Percentiles rank a stretch among this genome's conserved stretches.
Evolutionary conservation across 2,329 filamentous ascomycete species (phyloP).

Genomic region (Xylariaceae sp.): DNA sequence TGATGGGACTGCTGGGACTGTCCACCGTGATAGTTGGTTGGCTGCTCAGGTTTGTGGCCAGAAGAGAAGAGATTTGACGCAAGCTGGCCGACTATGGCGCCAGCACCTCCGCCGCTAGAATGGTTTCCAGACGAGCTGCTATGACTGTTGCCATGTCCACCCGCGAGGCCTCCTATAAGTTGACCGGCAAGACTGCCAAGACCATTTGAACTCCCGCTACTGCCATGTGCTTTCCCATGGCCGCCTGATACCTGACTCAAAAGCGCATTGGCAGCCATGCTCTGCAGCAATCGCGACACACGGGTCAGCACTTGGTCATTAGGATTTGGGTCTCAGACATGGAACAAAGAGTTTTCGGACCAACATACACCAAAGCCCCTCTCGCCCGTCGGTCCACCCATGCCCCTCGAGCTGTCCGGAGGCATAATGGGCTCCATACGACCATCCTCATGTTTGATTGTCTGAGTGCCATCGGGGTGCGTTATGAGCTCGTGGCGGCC

Average conservation of each 20-base stretch:
- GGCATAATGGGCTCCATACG: slow-evolving; percentile 57
- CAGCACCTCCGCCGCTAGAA: slow-evolving; percentile 26
- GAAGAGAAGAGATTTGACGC: slow-evolving; percentile 53
- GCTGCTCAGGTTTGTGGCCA: slow-evolving; percentile 42
- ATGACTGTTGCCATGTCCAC: slow-evolving; percentile 22
- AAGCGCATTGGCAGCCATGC: slow-evolving; percentile 58
- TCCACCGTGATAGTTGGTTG: slow-evolving; percentile 29
- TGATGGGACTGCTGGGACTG: slow-evolving; percentile 31
- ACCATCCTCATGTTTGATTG: slow-evolving; percentile 57
- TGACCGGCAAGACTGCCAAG: slow-evolving; percentile 46
- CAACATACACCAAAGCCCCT: slow-evolving; percentile 61
- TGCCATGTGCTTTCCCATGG: slow-evolving; percentile 37
- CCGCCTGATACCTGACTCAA: slow-evolving; percentile 42
- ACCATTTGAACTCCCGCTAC: slow-evolving; percentile 35
- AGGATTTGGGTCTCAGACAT: slow-evolving; percentile 12
- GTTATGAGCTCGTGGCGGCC: slow-evolving; percentile 52
- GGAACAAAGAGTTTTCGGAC: slow-evolving; percentile 9
- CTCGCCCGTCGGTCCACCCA: slow-evolving; percentile 52
- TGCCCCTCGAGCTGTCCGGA: slow-evolving; percentile 43
- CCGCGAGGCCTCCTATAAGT: slow-evolving; percentile 33
- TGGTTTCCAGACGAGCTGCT: slow-evolving; percentile 24
- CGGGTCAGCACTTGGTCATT: slow-evolving; percentile 21
- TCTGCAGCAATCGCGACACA: slow-evolving; percentile 35
- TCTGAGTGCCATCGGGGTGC: slow-evolving; percentile 60
- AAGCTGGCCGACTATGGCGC: slow-evolving; percentile 56